Evolutionary conservation across 1,139 yeast species (phyloP), one percentile per base, ranked within the genome.

Genomic region (Diutina scorzettiae): DNA sequence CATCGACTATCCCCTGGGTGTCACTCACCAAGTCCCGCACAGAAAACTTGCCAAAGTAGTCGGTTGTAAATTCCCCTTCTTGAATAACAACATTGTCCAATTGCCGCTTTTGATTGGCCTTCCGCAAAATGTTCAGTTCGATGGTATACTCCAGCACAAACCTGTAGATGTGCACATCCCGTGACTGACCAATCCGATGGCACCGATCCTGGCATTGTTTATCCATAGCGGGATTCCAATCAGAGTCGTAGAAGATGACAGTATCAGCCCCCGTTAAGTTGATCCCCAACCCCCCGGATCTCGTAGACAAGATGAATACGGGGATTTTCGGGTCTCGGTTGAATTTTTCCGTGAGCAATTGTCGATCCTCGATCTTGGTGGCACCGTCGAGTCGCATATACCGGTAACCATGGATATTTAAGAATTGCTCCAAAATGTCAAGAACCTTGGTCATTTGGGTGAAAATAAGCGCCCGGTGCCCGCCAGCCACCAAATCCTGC

Each of bases 221-320:
- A 60, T 93, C 99, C 97, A 93, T 93, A 1, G 97, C 95, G 2
- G 99, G 99, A 57, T 93, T 93, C 99, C 99, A 93, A 63, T 93
- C 99, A 2, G 96, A 87, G 60, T 93, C 99, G 58, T 93, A 93
- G 60, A 93, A 93, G n/a, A 93, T 87, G 40, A 93, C 99, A 0
- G 98, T 91, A 55, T 93, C 98, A 0, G 99, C 99, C 53, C 98
- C 99, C 0, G 98, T 91, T 53, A 93, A 66, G 55, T 93, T 93
- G 57, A 93, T 93, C 56, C 99, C 99, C 50, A 93, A 69, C 30
- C 99, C 99, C 57, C 99, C 99, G 2, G 97, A 89, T 61, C 99
- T 76, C 1, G 97, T 87, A 3, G 96, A 86, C 45, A 93, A 62
- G 41, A 93, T 91, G 54, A 93, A 93, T 17, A 89, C 95, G 1